A percentile compares a stretch with the other conserved stretches of the same genome.
Conservation (phyloP, 2,329 filamentous ascomycete species). For the Alternaria rosae region DNA sequence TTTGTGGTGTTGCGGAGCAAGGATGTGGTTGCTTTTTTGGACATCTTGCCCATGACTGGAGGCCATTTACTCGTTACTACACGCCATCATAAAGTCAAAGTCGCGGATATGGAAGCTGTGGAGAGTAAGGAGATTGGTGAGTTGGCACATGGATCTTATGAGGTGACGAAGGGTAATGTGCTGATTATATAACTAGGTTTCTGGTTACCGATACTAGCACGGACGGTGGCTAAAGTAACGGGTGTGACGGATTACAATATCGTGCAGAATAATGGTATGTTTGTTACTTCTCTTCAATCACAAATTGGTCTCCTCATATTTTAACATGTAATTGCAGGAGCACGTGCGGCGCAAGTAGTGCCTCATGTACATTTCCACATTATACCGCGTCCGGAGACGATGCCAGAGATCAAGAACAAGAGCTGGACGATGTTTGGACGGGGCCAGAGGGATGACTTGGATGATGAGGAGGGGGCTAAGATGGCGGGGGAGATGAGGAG, state of each 20-base stretch:
- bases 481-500: conserved; percentile 62
- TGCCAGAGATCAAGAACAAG: conserved; percentile 61
- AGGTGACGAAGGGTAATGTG: not conserved
- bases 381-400: conserved; percentile 75
- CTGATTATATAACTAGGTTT: conserved; percentile 45
- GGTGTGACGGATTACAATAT: conserved; percentile 90
- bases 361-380: conserved; percentile 95
- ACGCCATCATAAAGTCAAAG: conserved; percentile 76
- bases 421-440: conserved; percentile 86
- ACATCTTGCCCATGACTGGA: conserved; percentile 85
- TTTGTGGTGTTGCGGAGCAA: conserved; percentile 79
- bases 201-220: conserved; percentile 74
- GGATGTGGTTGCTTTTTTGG: conserved; percentile 83
- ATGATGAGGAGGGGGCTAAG: conserved; percentile 73
- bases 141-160: conserved; percentile 30
- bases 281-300: not conserved
- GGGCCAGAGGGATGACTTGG: conserved; percentile 74
- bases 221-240: conserved; percentile 72
- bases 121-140: conserved; percentile 73
- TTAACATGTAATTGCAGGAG: conserved; percentile 56
- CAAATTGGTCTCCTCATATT: too few relatives aligned
- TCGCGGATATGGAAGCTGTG: conserved; percentile 70
- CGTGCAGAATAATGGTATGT: conserved; percentile 86
- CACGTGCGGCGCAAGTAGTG: conserved; percentile 88
- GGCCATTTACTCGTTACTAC: conserved; percentile 81